A percentile compares a stretch with the other conserved stretches of the same genome.
Conservation (phyloP, 305 asterid genomes). For the Caryopteris hybrid region DNA sequence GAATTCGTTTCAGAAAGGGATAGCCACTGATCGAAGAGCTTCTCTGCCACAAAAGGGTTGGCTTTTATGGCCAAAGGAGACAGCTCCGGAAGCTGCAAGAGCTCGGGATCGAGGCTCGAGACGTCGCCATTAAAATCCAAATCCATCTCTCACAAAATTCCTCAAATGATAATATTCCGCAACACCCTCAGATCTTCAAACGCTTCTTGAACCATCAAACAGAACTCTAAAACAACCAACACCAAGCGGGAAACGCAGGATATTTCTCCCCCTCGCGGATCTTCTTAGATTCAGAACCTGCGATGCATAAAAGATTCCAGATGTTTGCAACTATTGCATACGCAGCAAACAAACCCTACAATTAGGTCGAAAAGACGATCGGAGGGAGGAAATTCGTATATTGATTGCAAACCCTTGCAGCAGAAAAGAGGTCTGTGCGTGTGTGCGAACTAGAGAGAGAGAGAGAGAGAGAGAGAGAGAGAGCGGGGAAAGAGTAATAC, state of each 20-base stretch:
- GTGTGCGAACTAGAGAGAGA: background rate
- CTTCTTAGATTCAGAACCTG: slow-evolving; percentile 27
- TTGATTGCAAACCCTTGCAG: slow-evolving; percentile 44
- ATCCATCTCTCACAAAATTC: slow-evolving; percentile 55
- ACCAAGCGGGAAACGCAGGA: slow-evolving; percentile 16
- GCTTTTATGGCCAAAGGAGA: slow-evolving; percentile 79
- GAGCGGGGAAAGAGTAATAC: background rate
- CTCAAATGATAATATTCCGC: slow-evolving; percentile 20
- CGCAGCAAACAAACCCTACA: slow-evolving; percentile 12
- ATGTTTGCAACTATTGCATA: slow-evolving; percentile 1
- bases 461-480: background rate
- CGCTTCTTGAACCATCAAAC: slow-evolving; percentile 35
- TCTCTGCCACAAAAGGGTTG: slow-evolving; percentile 70
- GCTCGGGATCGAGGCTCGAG: slow-evolving; percentile 77
- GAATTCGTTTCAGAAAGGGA: slow-evolving; percentile 74
- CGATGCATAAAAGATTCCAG: slow-evolving; percentile 9
- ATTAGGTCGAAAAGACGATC: slow-evolving; percentile 25
- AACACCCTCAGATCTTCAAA: slow-evolving; percentile 26
- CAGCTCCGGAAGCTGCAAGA: slow-evolving; percentile 90
- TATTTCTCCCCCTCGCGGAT: slow-evolving; percentile 15
- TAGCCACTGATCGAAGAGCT: slow-evolving; percentile 94
- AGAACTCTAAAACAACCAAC: slow-evolving; percentile 20
- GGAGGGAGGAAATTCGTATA: slow-evolving; percentile 25
- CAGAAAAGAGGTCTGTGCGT: slow-evolving; percentile 27
- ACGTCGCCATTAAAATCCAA: slow-evolving; percentile 80